phyloP scores from a whole-genome alignment of 495 filamentous ascomycete species.

The Podospora pseudoanserina region DNA sequence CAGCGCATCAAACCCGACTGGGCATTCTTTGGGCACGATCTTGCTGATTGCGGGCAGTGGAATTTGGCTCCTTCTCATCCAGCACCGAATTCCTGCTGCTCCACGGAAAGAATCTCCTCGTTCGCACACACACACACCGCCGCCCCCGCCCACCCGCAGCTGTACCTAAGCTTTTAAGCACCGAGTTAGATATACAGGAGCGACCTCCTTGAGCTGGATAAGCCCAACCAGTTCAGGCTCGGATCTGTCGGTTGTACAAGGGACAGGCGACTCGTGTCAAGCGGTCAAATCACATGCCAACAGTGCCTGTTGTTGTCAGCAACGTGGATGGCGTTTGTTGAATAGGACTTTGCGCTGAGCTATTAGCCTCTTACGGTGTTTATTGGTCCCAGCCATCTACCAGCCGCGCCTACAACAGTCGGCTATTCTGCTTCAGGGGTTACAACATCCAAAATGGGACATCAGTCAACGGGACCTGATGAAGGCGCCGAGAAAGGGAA shows the following conservation, averaged over 20 bases:
- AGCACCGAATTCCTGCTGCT: no score
- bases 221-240: not conserved
- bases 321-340: slow-evolving; percentile 18
- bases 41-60: no score
- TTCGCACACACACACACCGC: no score
- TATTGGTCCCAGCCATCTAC: not conserved
- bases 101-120: no score
- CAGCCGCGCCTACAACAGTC: no score
- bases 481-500: slow-evolving; percentile 18
- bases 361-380: not conserved
- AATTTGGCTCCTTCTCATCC: no score
- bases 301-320: slow-evolving; percentile 7
- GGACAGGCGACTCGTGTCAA: not conserved
- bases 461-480: not conserved
- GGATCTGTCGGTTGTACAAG: not conserved
- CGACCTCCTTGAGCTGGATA: not conserved
- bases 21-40: no score
- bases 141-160: no score
- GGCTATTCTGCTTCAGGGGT: no score
- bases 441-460: not conserved
- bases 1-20: no score
- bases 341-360: not conserved
- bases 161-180: not conserved
- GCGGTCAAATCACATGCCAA: slow-evolving; percentile 15
- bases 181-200: not conserved